Conservation (phyloP, 2,329 filamentous ascomycete genomes). For the Colletotrichum cordylinicola region DNA sequence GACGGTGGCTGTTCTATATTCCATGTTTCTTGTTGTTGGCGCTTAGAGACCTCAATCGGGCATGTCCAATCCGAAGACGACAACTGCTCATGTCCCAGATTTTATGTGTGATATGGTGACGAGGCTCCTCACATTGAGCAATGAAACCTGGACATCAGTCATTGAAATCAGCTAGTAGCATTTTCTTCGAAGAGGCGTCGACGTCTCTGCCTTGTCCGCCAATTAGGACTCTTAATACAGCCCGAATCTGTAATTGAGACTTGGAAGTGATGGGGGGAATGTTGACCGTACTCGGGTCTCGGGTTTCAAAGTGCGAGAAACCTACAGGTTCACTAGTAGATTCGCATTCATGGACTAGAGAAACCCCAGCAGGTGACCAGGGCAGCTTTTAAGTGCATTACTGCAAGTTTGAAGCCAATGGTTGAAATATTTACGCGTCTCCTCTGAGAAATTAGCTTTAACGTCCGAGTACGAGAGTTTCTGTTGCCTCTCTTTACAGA, state of each 20-base stretch:
- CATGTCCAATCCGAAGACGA: background rate
- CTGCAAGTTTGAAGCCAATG: background rate
- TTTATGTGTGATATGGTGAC: background rate
- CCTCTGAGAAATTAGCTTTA: background rate
- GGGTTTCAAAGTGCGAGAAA: background rate
- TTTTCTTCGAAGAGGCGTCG: background rate
- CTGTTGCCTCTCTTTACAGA: background rate
- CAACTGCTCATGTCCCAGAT: background rate
- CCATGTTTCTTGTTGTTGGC: background rate
- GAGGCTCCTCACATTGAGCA: background rate
- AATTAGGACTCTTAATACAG: background rate
- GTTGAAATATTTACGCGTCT: background rate
- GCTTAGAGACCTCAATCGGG: background rate
- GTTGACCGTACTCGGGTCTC: background rate
- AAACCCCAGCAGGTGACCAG: background rate
- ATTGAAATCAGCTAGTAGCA: background rate
- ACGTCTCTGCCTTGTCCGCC: background rate
- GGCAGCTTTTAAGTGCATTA: background rate
- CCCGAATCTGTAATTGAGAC: background rate
- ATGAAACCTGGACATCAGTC: background rate
- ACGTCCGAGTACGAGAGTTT: background rate
- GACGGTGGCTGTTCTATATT: background rate
- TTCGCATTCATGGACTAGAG: background rate
- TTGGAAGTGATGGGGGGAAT: background rate
- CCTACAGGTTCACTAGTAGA: background rate